phyloP scores from a whole-genome alignment of 2,329 filamentous ascomycete genomes.

The Exophiala viscosa region DNA sequence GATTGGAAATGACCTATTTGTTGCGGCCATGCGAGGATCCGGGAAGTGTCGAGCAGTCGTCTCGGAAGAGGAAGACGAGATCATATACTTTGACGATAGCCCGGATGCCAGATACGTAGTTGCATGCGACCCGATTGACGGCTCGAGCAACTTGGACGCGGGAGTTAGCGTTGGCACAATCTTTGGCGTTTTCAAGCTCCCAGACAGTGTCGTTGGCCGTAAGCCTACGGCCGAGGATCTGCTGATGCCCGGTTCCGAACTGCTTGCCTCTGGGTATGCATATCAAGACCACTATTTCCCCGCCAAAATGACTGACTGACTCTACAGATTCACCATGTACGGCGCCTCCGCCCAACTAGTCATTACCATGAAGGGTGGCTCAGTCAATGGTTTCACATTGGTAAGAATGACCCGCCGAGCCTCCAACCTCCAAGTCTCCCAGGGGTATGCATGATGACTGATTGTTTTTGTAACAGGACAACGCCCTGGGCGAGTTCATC shows the following conservation, averaged over 20 bases:
- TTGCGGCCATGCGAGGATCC: slow-evolving; percentile 88
- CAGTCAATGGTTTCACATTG: slow-evolving; percentile 95
- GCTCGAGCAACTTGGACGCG: slow-evolving; percentile 93
- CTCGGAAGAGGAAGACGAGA: slow-evolving; percentile 95
- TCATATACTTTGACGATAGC: slow-evolving; percentile 77
- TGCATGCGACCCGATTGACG: slow-evolving; percentile 96
- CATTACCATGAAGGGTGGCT: slow-evolving; percentile 89
- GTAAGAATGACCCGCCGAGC: slow-evolving; percentile 19
- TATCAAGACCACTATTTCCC: not conserved
- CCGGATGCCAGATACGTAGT: slow-evolving; percentile 82
- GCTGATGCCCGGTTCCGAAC: slow-evolving; percentile 81
- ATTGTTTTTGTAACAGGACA: slow-evolving; percentile 52
- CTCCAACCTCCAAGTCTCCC: not conserved
- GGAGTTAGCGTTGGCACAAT: slow-evolving; percentile 91
- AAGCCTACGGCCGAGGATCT: slow-evolving; percentile 68
- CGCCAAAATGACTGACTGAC: slow-evolving; percentile 2
- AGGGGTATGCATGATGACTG: not conserved
- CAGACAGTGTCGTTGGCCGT: slow-evolving; percentile 58
- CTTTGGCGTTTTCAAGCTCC: slow-evolving; percentile 88
- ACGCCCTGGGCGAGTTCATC: slow-evolving; percentile 96
- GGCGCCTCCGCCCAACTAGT: slow-evolving; percentile 94
- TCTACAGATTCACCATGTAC: slow-evolving; percentile 98
- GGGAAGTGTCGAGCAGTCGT: slow-evolving; percentile 87
- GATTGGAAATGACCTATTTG: slow-evolving; percentile 97
- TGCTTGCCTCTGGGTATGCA: slow-evolving; percentile 59